These are phyloP conservation scores for Trametes sp. DNA, from an alignment of 1,284 basidiomycete genomes.

Conservation along the genomic window DNA sequence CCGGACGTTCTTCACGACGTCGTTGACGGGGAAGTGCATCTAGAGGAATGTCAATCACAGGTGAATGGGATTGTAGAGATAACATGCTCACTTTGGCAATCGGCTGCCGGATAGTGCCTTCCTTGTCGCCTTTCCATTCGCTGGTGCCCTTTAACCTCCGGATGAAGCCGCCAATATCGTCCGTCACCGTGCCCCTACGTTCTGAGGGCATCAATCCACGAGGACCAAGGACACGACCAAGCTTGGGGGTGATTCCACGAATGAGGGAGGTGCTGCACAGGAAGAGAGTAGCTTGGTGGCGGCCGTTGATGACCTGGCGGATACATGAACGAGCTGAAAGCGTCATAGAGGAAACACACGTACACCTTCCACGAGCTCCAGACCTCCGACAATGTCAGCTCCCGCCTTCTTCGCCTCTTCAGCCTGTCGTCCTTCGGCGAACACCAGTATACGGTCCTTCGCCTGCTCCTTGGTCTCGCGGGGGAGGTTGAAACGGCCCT, in stretches of 20 bases:
- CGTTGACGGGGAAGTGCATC: slow-evolving; percentile 78
- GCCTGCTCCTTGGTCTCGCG: slow-evolving; percentile 76
- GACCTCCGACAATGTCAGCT: slow-evolving; percentile 86
- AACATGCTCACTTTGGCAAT: slow-evolving; percentile 65
- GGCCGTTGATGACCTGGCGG: slow-evolving; percentile 68
- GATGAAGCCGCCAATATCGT: slow-evolving; percentile 85
- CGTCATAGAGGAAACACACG: slow-evolving; percentile 39
- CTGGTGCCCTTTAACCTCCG: slow-evolving; percentile 81
- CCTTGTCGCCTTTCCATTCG: slow-evolving; percentile 94
- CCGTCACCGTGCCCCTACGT: slow-evolving; percentile 93
- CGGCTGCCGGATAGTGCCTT: slow-evolving; percentile 84
- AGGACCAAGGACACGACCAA: slow-evolving; percentile 92
- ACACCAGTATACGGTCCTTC: slow-evolving; percentile 84
- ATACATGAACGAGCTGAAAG: slow-evolving; percentile 7
- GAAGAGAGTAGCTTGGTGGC: slow-evolving; percentile 81
- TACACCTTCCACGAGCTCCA: slow-evolving; percentile 84
- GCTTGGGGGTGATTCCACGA: slow-evolving; percentile 77
- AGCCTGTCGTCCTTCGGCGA: slow-evolving; percentile 82
- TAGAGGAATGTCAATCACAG: slow-evolving; percentile 39
- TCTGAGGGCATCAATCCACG: slow-evolving; percentile 96
- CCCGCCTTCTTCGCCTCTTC: slow-evolving; percentile 84
- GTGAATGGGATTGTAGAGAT: not conserved
- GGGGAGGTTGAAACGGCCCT: slow-evolving; percentile 77
- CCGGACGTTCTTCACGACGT: slow-evolving; percentile 82
- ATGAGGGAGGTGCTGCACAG: slow-evolving; percentile 87